phyloP scores from a whole-genome alignment of 2,329 filamentous ascomycete genomes.

The Claviceps sp. region DNA sequence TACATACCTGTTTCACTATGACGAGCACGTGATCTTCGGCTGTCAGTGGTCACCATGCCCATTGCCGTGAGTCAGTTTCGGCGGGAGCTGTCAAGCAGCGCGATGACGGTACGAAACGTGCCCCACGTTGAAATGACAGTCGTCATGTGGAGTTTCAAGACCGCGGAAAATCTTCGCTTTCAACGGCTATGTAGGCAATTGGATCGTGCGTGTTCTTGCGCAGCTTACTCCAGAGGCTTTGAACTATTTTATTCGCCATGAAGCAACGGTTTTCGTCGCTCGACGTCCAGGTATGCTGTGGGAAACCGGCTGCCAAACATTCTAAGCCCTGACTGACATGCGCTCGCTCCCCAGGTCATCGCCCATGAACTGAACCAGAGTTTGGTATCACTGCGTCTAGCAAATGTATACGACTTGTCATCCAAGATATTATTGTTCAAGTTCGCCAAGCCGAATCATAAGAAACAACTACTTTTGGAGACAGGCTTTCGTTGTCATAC shows the following conservation, averaged over 20 bases:
- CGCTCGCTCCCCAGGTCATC: conserved; percentile 51
- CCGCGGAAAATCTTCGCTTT: background rate
- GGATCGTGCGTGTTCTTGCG: background rate
- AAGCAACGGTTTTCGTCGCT: conserved; percentile 72
- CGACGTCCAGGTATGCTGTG: conserved; percentile 49
- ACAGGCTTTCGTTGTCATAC: conserved; percentile 93
- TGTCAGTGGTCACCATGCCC: conserved; percentile 6
- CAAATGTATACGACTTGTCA: conserved; percentile 93
- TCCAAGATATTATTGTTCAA: conserved; percentile 93
- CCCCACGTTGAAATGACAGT: conserved; percentile 3
- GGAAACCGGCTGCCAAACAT: background rate
- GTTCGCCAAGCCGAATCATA: conserved; percentile 78
- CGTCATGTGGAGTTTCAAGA: background rate
- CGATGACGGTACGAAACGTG: conserved; percentile 1
- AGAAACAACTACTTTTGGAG: conserved; percentile 84
- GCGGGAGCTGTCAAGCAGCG: conserved; percentile 1
- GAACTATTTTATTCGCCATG: conserved; percentile 31
- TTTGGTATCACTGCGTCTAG: conserved; percentile 66
- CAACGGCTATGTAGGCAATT: too few relatives aligned
- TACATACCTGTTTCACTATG: background rate
- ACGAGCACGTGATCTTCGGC: conserved; percentile 6
- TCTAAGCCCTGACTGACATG: conserved; percentile 5
- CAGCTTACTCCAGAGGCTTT: background rate
- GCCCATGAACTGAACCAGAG: conserved; percentile 76
- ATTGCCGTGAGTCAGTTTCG: background rate